phyloP scores from a whole-genome alignment of 1,284 basidiomycete species.

The Leccinum griseonigrum region DNA sequence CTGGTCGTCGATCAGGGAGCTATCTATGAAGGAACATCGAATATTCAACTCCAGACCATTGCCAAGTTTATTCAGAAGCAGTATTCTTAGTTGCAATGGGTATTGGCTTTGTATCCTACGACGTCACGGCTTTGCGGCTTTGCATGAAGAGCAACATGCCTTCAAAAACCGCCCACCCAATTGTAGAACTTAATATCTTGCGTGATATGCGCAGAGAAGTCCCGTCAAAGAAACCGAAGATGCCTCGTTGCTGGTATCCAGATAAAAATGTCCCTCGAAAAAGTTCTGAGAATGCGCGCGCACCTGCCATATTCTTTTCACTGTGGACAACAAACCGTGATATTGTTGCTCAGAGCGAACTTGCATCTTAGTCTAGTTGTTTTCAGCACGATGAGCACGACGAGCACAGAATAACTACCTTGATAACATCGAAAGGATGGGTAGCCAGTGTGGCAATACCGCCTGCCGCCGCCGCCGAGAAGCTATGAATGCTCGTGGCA shows the following conservation, averaged over 20 bases:
- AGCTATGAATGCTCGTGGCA: conserved; percentile 50
- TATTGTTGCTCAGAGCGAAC: conserved; percentile 75
- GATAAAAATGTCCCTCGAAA: neutral
- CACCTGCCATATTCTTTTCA: conserved; percentile 67
- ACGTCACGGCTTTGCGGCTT: conserved; percentile 20
- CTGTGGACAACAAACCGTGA: conserved; percentile 64
- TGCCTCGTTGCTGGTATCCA: conserved; percentile 60
- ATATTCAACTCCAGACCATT: conserved; percentile 97
- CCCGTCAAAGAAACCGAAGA: conserved; percentile 83
- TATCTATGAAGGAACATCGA: conserved; percentile 95
- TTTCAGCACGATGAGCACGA: conserved; percentile 11
- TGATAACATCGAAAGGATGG: conserved; percentile 89
- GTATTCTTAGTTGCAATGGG: conserved; percentile 43
- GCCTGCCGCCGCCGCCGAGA: conserved; percentile 74
- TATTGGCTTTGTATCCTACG: conserved; percentile 1
- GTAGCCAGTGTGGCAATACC: conserved; percentile 80
- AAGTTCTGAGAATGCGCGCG: conserved; percentile 21
- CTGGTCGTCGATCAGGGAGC: conserved; percentile 59
- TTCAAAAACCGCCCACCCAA: conserved; percentile 94
- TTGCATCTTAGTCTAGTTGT: conserved; percentile 76
- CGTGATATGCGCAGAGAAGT: conserved; percentile 78
- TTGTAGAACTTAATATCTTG: conserved; percentile 87
- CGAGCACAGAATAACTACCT: conserved; percentile 45
- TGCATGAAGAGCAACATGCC: conserved; percentile 66
- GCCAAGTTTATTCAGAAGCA: conserved; percentile 88